Conservation (phyloP, 768 basidiomycete species). For the Mycena venus region DNA sequence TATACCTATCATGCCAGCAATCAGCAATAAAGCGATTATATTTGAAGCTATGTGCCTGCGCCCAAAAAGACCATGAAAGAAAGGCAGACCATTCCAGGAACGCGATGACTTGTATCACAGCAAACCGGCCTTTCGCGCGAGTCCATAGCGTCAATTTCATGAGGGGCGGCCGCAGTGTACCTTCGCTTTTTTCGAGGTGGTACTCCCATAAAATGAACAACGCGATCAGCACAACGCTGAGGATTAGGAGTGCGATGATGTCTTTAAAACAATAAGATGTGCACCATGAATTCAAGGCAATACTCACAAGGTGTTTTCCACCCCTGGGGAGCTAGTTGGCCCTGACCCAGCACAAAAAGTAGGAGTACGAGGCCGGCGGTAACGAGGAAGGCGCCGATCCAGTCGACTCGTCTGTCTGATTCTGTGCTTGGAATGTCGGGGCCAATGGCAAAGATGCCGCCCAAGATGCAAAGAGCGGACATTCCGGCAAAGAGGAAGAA, state of each 20-base stretch:
- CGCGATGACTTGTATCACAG: constrained; percentile 70
- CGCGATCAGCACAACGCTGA: constrained; percentile 66
- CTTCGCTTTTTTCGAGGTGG: constrained; percentile 57
- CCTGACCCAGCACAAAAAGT: constrained; percentile 78
- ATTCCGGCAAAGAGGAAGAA: constrained; percentile 63
- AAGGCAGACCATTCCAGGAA: constrained; percentile 75
- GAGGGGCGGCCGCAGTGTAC: constrained; percentile 68
- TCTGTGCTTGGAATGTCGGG: constrained; percentile 51
- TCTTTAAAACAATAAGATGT: constrained; percentile 49
- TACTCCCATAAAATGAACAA: constrained; percentile 75
- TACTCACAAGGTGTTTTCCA: constrained; percentile 62
- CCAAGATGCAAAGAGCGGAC: constrained; percentile 52
- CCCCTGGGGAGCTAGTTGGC: constrained; percentile 65
- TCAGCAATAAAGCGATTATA: constrained; percentile 37
- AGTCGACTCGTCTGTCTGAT: constrained; percentile 67
- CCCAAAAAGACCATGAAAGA: constrained; percentile 61
- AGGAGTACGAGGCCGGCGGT: constrained; percentile 77
- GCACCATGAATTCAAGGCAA: not conserved
- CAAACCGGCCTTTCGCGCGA: constrained; percentile 71
- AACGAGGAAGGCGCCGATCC: constrained; percentile 76
- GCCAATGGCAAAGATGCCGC: constrained; percentile 64
- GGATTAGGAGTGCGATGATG: constrained; percentile 75
- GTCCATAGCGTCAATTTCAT: constrained; percentile 77
- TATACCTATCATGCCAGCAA: constrained; percentile 62
- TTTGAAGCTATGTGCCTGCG: constrained; percentile 44